These are phyloP conservation scores for Kodamaea hsintzibuensis DNA, from an alignment of 805 yeast genomes.

Conservation along the genomic window DNA sequence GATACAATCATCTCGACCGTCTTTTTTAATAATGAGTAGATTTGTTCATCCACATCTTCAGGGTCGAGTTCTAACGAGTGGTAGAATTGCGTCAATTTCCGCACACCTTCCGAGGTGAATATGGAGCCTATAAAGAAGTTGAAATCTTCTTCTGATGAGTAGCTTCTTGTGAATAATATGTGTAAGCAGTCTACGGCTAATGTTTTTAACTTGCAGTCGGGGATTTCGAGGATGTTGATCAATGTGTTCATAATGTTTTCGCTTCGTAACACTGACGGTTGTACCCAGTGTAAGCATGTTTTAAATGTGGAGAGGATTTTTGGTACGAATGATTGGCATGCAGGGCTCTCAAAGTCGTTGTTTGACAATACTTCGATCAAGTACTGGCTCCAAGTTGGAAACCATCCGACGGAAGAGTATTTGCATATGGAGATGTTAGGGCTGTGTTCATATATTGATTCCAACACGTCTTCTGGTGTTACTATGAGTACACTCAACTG, in stretches of 20 bases:
- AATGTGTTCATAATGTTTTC: constrained; percentile 67
- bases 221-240: constrained; percentile 55
- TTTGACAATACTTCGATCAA: constrained; percentile 34
- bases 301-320: constrained; percentile 80
- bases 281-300: constrained; percentile 88
- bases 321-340: constrained; percentile 51
- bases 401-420: constrained; percentile 82
- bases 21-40: constrained; percentile 82
- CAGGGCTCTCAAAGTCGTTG: constrained; percentile 26
- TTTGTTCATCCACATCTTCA: constrained; percentile 73
- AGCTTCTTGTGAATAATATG: constrained; percentile 78
- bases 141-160: constrained; percentile 66
- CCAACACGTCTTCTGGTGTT: constrained; percentile 66
- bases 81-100: constrained; percentile 65
- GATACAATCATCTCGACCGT: constrained; percentile 92
- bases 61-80: constrained; percentile 59
- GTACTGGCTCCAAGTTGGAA: constrained; percentile 61
- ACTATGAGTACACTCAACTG: constrained; percentile 84
- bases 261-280: constrained; percentile 68
- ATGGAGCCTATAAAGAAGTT: constrained; percentile 76
- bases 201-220: constrained; percentile 69
- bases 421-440: constrained; percentile 65
- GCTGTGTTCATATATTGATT: constrained; percentile 62
- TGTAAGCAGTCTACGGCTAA: constrained; percentile 91
- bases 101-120: constrained; percentile 72